Percentiles rank a stretch among this genome's conserved stretches.
phyloP scores from a whole-genome alignment of 2,329 filamentous ascomycete genomes.

The Helminthosporium solani region DNA sequence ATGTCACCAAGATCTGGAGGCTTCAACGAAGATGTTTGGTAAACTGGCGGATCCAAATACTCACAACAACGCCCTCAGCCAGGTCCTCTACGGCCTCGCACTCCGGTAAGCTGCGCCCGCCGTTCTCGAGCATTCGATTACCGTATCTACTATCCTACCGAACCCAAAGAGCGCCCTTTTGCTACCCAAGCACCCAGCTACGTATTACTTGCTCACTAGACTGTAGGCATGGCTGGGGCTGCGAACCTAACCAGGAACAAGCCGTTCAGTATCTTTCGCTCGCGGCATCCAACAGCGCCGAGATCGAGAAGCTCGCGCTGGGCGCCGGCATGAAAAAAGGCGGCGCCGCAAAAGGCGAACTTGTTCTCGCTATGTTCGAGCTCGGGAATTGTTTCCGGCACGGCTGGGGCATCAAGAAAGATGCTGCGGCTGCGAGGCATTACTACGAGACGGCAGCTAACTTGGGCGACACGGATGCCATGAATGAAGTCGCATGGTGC shows the following conservation, averaged over 20 bases:
- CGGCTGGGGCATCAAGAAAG: slow-evolving; percentile 87
- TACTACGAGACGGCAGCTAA: slow-evolving; percentile 99
- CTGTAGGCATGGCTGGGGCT: slow-evolving; percentile 88
- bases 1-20: slow-evolving; percentile 59
- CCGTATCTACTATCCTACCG: slow-evolving; percentile 3
- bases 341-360: slow-evolving; percentile 90
- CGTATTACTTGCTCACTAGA: slow-evolving; percentile 23
- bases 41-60: slow-evolving; percentile 78
- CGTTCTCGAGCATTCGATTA: background rate
- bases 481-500: slow-evolving; percentile 97
- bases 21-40: slow-evolving; percentile 83
- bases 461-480: slow-evolving; percentile 91
- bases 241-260: slow-evolving; percentile 66
- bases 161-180: slow-evolving; percentile 29
- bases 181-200: slow-evolving; percentile 13
- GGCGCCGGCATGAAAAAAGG: slow-evolving; percentile 88
- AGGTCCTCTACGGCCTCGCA: slow-evolving; percentile 93
- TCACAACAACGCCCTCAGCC: slow-evolving; percentile 87
- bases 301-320: slow-evolving; percentile 81
- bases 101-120: slow-evolving; percentile 62
- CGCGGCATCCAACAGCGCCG: slow-evolving; percentile 86
- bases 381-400: slow-evolving; percentile 89
- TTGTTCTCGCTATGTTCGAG: slow-evolving; percentile 95
- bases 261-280: slow-evolving; percentile 84
- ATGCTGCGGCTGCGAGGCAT: slow-evolving; percentile 79